phyloP scores from a whole-genome alignment of 2,329 filamentous ascomycete genomes.

The Colletotrichum endophyticum region DNA sequence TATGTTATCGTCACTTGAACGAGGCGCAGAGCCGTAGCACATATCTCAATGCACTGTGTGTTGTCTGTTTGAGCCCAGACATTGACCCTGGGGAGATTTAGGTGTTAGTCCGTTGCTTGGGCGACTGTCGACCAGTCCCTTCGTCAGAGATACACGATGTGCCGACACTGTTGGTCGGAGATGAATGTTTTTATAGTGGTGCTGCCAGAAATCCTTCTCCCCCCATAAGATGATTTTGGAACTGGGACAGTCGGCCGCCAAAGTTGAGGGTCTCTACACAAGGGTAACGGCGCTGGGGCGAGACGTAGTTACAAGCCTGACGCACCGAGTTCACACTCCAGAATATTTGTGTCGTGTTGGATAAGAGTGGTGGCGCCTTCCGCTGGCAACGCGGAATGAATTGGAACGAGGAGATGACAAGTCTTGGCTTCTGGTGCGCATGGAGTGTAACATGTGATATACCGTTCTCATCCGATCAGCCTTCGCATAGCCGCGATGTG shows the following conservation, averaged over 20 bases:
- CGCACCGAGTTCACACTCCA: background rate
- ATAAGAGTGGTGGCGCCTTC: background rate
- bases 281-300: background rate
- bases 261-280: background rate
- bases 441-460: background rate
- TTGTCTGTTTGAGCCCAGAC: too few species aligned
- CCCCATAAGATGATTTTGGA: background rate
- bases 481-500: background rate
- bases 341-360: background rate
- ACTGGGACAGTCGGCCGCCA: background rate
- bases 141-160: too few species aligned
- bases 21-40: too few species aligned
- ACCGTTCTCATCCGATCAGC: background rate
- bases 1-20: too few species aligned
- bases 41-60: too few species aligned
- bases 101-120: too few species aligned
- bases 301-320: background rate
- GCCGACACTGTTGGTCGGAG: too few species aligned
- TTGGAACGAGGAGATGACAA: background rate
- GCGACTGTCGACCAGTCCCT: too few species aligned
- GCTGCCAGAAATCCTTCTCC: too few species aligned
- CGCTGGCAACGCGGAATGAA: background rate
- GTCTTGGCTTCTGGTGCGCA: background rate
- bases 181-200: too few species aligned
- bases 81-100: too few species aligned